Conservation (phyloP, 331 rosid genomes). For the Pyrus hybrid region DNA sequence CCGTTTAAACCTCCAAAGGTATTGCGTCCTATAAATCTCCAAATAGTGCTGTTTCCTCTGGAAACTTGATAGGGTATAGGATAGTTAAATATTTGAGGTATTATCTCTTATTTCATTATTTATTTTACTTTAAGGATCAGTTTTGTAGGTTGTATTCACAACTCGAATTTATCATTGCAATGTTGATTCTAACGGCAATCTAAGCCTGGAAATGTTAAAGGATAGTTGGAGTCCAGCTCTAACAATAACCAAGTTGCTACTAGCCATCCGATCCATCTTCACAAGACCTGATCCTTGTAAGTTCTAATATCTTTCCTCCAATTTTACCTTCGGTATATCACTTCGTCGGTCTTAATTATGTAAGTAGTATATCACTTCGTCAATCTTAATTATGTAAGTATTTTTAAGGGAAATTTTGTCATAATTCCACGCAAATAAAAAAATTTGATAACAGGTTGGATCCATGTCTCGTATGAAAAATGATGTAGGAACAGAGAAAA, state of each 20-base stretch:
- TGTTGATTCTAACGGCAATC: constrained; percentile 53
- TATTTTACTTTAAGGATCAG: background rate
- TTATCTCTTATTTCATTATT: background rate
- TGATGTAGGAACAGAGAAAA: background rate
- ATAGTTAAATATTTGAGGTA: background rate
- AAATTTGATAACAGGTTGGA: background rate
- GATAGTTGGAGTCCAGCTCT: constrained; percentile 97
- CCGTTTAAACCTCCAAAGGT: constrained; percentile 80
- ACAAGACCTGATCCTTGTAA: constrained; percentile 73
- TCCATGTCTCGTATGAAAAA: background rate
- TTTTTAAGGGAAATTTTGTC: background rate
- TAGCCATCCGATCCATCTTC: constrained; percentile 59
- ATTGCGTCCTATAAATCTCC: background rate
- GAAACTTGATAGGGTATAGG: background rate
- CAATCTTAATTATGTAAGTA: background rate
- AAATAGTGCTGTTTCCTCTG: background rate
- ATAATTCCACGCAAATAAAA: background rate
- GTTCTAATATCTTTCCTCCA: constrained; percentile 19
- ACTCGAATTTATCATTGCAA: constrained; percentile 91
- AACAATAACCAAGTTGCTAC: constrained; percentile 69
- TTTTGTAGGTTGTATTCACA: constrained; percentile 65
- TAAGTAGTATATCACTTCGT: too few relatives aligned
- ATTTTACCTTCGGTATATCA: background rate
- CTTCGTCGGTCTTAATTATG: too few relatives aligned
- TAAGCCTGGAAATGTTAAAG: constrained; percentile 60